A percentile compares a stretch with the other conserved stretches of the same genome.
Conservation (phyloP, 2,329 filamentous ascomycete genomes). For the Penicillium sp. region DNA sequence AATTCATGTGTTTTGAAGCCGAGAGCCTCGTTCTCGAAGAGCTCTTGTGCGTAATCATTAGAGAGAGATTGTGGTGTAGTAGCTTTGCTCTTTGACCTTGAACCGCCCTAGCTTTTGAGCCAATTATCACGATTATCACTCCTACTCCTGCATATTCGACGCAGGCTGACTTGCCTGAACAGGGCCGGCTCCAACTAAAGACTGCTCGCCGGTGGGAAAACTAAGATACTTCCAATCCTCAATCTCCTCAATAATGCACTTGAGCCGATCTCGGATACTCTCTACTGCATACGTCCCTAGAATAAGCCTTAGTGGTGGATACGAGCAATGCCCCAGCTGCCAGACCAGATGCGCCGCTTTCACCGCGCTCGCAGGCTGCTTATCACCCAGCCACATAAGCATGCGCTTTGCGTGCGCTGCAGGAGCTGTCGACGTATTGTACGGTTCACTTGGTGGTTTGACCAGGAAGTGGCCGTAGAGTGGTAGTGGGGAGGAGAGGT, state of each 20-base stretch:
- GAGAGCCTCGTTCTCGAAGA: neutral
- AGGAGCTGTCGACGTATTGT: constrained; percentile 76
- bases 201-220: constrained; percentile 57
- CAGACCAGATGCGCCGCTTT: constrained; percentile 93
- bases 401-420: constrained; percentile 88
- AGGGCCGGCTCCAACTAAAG: constrained; percentile 2
- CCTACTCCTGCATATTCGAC: constrained; percentile 4
- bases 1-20: neutral
- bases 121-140: neutral
- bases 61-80: neutral
- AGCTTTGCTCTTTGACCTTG: neutral
- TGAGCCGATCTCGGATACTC: constrained; percentile 86
- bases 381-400: constrained; percentile 91
- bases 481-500: constrained; percentile 62
- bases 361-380: constrained; percentile 89
- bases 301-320: constrained; percentile 84
- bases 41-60: neutral
- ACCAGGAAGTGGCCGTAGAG: constrained; percentile 93
- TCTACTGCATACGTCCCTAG: constrained; percentile 94
- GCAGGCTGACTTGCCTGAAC: neutral
- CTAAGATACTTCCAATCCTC: constrained; percentile 91
- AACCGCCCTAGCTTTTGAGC: neutral
- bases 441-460: constrained; percentile 81
- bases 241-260: constrained; percentile 91
- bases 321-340: constrained; percentile 94